Conservation (phyloP, 306 rosid genomes). For the Glycine latifolia region DNA sequence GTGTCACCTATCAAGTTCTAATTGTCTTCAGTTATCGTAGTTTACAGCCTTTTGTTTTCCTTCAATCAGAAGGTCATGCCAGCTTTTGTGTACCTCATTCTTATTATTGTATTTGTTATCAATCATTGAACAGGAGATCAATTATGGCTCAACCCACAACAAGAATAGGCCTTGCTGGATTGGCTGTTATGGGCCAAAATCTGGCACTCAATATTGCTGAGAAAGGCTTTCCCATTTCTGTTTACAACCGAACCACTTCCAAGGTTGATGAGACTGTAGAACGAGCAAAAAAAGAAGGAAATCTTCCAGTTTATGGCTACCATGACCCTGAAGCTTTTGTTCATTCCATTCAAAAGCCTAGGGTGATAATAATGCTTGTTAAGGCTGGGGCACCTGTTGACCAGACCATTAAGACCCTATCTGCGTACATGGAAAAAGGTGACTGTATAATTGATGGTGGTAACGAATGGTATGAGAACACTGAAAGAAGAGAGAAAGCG, state of each 20-base stretch:
- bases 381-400: slow-evolving; percentile 98
- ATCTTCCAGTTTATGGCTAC: slow-evolving; percentile 88
- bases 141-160: slow-evolving; percentile 71
- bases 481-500: slow-evolving; percentile 86
- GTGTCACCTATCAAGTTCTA: neutral
- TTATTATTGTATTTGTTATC: slow-evolving; percentile 43
- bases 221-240: slow-evolving; percentile 94
- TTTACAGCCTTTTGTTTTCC: slow-evolving; percentile 21
- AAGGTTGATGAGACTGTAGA: slow-evolving; percentile 94
- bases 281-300: slow-evolving; percentile 79
- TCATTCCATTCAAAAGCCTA: slow-evolving; percentile 79
- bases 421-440: slow-evolving; percentile 82
- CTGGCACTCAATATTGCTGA: slow-evolving; percentile 94
- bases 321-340: slow-evolving; percentile 92
- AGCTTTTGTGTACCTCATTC: slow-evolving; percentile 4
- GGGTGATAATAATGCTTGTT: slow-evolving; percentile 89
- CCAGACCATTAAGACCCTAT: slow-evolving; percentile 89
- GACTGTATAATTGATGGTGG: slow-evolving; percentile 96
- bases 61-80: neutral
- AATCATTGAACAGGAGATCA: slow-evolving; percentile 56
- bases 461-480: slow-evolving; percentile 97
- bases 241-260: slow-evolving; percentile 86
- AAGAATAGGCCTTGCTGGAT: slow-evolving; percentile 87
- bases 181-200: slow-evolving; percentile 98
- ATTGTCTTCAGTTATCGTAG: slow-evolving; percentile 6